Conservation (phyloP, 75 land plant species). For the Cunninghamia lanceolata region DNA sequence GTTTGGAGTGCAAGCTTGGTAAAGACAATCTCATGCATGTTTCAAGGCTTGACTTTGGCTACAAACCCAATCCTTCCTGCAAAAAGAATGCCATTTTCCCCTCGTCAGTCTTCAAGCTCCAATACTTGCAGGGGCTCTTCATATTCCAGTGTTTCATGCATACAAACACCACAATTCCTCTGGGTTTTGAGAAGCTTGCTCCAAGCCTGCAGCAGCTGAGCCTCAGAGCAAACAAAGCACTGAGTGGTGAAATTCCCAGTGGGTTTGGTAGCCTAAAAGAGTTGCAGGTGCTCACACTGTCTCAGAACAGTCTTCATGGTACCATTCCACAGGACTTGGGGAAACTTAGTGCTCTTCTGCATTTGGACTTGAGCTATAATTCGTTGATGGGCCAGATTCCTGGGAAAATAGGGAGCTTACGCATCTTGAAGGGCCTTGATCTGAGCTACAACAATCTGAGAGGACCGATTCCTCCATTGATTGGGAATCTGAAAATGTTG, state of each 20-base stretch:
- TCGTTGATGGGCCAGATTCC: constrained; percentile 57
- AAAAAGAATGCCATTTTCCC: constrained; percentile 50
- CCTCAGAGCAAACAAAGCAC: constrained; percentile 50
- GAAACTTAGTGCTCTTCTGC: constrained; percentile 37
- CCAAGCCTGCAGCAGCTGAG: constrained; percentile 59
- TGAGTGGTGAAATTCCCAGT: constrained; percentile 64
- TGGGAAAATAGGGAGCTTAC: constrained; percentile 46
- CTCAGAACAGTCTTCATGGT: constrained; percentile 59
- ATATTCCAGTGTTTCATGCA: constrained; percentile 63
- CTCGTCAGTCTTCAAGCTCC: constrained; percentile 35
- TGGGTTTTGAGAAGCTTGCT: neutral
- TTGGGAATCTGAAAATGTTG: constrained; percentile 56
- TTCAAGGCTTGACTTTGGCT: constrained; percentile 65
- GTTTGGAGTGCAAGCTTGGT: constrained; percentile 61
- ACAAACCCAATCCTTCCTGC: constrained; percentile 59
- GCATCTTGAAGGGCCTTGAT: constrained; percentile 60
- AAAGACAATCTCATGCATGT: constrained; percentile 48
- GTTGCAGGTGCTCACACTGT: constrained; percentile 67
- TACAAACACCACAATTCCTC: constrained; percentile 39
- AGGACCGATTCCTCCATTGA: constrained; percentile 50
- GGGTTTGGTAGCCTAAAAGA: constrained; percentile 51
- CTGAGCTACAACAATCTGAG: constrained; percentile 64
- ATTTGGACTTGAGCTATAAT: constrained; percentile 75
- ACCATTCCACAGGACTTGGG: constrained; percentile 52
- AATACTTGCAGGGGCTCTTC: constrained; percentile 54